Base-by-base conservation (phyloP, 257 asterid genomes). In the Nicotiana otophora region DNA sequence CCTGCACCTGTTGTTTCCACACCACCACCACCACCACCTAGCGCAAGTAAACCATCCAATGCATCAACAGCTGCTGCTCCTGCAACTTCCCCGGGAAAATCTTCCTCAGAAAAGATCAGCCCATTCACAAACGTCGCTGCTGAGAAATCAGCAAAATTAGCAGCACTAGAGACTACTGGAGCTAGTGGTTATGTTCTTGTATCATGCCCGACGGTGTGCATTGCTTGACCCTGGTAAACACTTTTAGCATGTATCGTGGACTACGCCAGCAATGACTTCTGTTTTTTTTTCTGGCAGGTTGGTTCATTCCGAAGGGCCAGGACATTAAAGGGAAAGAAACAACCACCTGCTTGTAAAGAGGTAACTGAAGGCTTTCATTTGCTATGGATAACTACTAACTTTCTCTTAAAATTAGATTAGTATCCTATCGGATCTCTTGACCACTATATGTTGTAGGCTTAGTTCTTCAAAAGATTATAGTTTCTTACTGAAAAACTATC, bases 321-420 rank as follows among this genome's bases (percentile, higher is more conserved):
- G 88, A 89, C 92, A 76, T 48, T 84, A 33, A 95, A 92, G 86
- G 97, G 97, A 87, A 91, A 89, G 89, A 88, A 83, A 86, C 95
- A 86, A 72, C 87, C 87, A 26, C 95, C 93, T 81, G 86, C 90
- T 26, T 89, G 95, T 86, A 90, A 93, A 90, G 97, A 91, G 98
- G 98, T 95, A 88, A 26, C 30, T 1, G 5, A 67, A 81, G 64
- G 20, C 42, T 28, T 81, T n/a, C 77, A 51, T 81, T 12, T 53
- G 33, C 16, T 65, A 46, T 5, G 19, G 78, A 51, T 54, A 23
- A 46, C 26, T 34, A 72, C 36, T 55, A 72, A 72, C 36, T 14
- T 72, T 23, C 79, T 46, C 60, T 33, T 72, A 46, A 69, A 70
- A 70, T 70, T 70, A 20, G 34, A 70, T 11, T 70, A 42, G 58